Base-by-base conservation (phyloP, 176 grass and related monocot species). In the Themeda triandra region DNA sequence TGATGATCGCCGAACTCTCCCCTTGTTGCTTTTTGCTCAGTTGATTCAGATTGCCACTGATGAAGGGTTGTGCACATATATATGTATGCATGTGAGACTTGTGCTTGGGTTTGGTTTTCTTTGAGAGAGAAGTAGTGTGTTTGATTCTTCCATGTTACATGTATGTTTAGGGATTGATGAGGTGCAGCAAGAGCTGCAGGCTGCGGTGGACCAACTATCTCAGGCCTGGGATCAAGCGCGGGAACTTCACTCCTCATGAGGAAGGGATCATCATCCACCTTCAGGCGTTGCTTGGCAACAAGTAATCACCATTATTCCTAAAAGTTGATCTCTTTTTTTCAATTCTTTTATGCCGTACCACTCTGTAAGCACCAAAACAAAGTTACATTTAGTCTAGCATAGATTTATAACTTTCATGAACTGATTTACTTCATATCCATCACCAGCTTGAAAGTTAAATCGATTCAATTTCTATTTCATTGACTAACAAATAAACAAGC, bases 251-350 rank as follows among this genome's bases (percentile, higher is more conserved):
- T 12, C 80, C 75, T 11, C 89, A 90, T 29, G 89, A 91, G 81
- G 89, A 91, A 58, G 89, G 89, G 63, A 91, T 91, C 71, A 91
- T 91, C 53, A 80, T 91, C 85, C 89, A 91, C 76, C 89, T 91
- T 1, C 89, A 91, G 41, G 81, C 89, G 41, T 64, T 91, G 63
- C 89, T 91, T 81, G 89, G 89, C 33, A 91, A 91, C 81, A 91
- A 87, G 89, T 69, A 87, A 79, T 59, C 24, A 64, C 31, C 29
- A 59, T 44, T 67, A 59, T 44, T 66, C 23, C 39, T 71, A 49
- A 27, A 27, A 45, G 4, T 0, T n/a, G 11, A 13, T 2, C 13
- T 41, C 6, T 40, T 2, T 1, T 7, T 41, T 71, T 71, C 54
- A 36, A 73, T 24, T 13, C 12, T 9, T 28, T 29, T 10, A 14